Base-by-base conservation (phyloP, 495 filamentous ascomycete species). In the Daldinia vernicosa region DNA sequence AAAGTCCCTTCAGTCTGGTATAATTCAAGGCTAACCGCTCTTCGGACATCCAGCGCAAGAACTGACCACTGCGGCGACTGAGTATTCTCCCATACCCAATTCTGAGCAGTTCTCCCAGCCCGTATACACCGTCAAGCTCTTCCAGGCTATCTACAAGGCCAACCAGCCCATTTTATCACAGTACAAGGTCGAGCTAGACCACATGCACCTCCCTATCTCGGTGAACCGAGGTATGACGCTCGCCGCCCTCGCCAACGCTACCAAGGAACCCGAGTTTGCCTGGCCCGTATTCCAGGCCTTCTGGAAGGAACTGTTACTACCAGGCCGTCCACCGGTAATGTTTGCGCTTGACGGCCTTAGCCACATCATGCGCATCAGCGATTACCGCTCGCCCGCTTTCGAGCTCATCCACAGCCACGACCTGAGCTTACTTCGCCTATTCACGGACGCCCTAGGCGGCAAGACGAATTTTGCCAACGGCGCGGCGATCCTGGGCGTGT, bases 401-500 rank as follows among this genome's bases (percentile, higher is more conserved):
- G 83, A 92, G 58, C 86, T 81, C 19, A 91, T 99, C 74, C 95
- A 99, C 84, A 86, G 95, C 17, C 93, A 97, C 80, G 90, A 97
- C 74, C 85, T 99, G 30, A 84, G 87, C 7, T 83, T 97, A 40
- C 84, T 95, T 26, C 84, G 86, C n/a, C 85, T 90, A 60, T 98
- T 96, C 81, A 75, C 91, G 26, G 87, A 89, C 12, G 83, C 89
- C 62, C 84, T 99, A 11, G 82, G 84, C 62, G 92, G 92, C 33
- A 73, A 75, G 56, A 74, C 67, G 2, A 47, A 74, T 27, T 85
- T 98, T 52, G 84, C 89, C 19, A 93, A 93, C 74, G 95, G 95
- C 61, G 94, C 93, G 63, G 84, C 89, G 26, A 80, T 98, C 12
- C 79, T 97, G 7, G 93, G 90, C 63, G 87, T 94, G 39, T 92